Conservation (phyloP, 2,329 filamentous ascomycete species). For the Penicillium brevicompactum region DNA sequence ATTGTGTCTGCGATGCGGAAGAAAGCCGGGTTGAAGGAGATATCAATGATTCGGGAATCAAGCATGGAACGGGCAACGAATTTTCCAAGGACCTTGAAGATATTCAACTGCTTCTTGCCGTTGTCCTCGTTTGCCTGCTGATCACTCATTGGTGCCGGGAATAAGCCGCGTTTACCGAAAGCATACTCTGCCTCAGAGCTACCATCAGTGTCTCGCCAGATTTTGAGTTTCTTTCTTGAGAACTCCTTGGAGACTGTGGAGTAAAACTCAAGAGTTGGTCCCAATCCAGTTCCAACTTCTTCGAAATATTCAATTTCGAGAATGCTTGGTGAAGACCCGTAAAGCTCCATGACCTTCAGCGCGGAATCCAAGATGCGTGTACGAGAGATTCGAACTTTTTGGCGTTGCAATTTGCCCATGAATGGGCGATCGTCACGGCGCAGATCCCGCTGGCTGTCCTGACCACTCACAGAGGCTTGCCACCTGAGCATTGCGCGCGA, state of each 20-base stretch:
- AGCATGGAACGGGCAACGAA: slow-evolving; percentile 98
- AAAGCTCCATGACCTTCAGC: slow-evolving; percentile 97
- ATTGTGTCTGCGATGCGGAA: slow-evolving; percentile 84
- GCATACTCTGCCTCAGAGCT: slow-evolving; percentile 77
- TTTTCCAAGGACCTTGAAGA: slow-evolving; percentile 93
- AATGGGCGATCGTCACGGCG: slow-evolving; percentile 87
- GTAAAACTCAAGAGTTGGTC: slow-evolving; percentile 96
- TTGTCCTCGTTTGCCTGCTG: slow-evolving; percentile 73
- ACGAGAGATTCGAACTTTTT: slow-evolving; percentile 96
- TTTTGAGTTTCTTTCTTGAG: slow-evolving; percentile 92
- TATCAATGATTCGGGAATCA: slow-evolving; percentile 94
- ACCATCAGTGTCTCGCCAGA: slow-evolving; percentile 91
- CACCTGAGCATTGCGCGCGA: slow-evolving; percentile 95
- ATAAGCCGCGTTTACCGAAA: slow-evolving; percentile 80
- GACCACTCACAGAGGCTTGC: slow-evolving; percentile 85
- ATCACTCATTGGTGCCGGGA: slow-evolving; percentile 85
- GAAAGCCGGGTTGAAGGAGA: slow-evolving; percentile 96
- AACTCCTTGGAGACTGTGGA: slow-evolving; percentile 97
- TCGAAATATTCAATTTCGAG: slow-evolving; percentile 98
- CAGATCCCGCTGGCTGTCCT: slow-evolving; percentile 78
- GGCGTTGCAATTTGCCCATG: slow-evolving; percentile 85
- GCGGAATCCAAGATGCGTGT: slow-evolving; percentile 95
- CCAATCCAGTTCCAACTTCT: slow-evolving; percentile 93
- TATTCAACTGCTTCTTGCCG: slow-evolving; percentile 81
- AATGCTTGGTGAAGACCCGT: slow-evolving; percentile 93